A percentile compares a stretch with the other conserved stretches of the same genome.
These are phyloP conservation scores for Lablab purpureus DNA, from an alignment of 306 rosid species.

Conservation along the genomic window DNA sequence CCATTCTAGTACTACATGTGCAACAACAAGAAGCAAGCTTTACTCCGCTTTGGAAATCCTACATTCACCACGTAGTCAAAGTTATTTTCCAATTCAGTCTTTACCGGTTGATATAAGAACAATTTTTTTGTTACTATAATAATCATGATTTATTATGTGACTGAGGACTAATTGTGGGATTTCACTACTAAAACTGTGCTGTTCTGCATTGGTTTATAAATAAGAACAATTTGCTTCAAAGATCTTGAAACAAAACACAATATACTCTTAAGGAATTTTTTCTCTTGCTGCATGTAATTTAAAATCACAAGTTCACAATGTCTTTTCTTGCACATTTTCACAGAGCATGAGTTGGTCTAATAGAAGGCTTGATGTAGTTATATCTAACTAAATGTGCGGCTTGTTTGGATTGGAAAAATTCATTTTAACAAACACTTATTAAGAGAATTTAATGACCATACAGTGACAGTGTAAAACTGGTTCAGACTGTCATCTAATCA, in stretches of 20 bases:
- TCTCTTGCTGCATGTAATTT: background rate
- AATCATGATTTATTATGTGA: background rate
- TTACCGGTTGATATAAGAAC: constrained; percentile 1
- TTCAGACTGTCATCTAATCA: too few relatives aligned
- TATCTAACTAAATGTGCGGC: background rate
- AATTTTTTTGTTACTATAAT: background rate
- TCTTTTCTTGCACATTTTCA: too few relatives aligned
- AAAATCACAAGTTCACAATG: background rate
- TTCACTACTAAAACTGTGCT: too few relatives aligned
- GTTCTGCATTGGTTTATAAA: too few relatives aligned
- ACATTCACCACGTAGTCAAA: background rate
- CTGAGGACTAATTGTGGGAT: background rate
- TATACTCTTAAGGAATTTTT: constrained; percentile 15
- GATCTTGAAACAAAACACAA: background rate
- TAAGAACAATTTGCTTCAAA: constrained; percentile 7
- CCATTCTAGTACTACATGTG: background rate
- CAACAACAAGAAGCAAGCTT: background rate
- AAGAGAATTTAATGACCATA: background rate
- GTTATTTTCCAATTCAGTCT: constrained; percentile 7
- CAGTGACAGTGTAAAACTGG: too few relatives aligned
- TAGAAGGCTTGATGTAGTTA: constrained; percentile 2
- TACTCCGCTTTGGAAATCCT: constrained; percentile 4
- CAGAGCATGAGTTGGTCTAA: background rate
- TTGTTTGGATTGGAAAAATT: background rate
- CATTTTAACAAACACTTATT: background rate